Base-by-base conservation (phyloP, 331 rosid species). In the Saraca asoca region DNA sequence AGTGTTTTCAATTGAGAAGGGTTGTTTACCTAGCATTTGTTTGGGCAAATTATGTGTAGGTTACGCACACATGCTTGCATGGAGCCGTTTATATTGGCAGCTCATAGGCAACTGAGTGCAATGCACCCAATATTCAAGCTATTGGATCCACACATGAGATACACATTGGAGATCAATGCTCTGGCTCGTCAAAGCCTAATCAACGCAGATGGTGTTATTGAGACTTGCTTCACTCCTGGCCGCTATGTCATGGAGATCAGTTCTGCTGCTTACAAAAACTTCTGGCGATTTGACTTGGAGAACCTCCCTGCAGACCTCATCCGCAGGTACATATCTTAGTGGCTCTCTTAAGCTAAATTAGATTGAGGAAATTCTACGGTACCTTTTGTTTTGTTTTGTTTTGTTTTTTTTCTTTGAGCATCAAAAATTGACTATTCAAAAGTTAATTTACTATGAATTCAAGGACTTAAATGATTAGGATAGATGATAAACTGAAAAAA, bases 61-160 rank as follows among this genome's bases (percentile, higher is more conserved):
- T 71, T 93, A 37, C 87, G 98, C 7, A 90, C 98, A 15, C 98
- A 93, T 73, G 96, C 96, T 0, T 19, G 51, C 75, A 5, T 78
- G 71, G 98, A 93, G 20, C 97, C 98, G 10, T 93, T 93, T 67
- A 88, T 93, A 33, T 62, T 93, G 81, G 83, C 95, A 1, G 90
- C 97, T 43, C 96, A 93, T 46, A 81, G 98, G 65, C 98, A 93
- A 19, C 55, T 93, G 70, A 93, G 98, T 69, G 91, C 91, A n/a
- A 74, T 93, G 95, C 98, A 93, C 68, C 98, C 98, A 0, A 83
- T 93, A 8, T 90, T 53, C 74, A 90, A 90, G 86, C 82, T 93
- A 52, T 73, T 93, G 71, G 97, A 90, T 51, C 98, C 98, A 3
- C 98, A 93, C 80, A 93, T 90, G 98, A 80, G 98, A 66, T 93